Evolutionary conservation across 495 filamentous ascomycete species (phyloP).

Genomic region (Glarea lozoyensis): DNA sequence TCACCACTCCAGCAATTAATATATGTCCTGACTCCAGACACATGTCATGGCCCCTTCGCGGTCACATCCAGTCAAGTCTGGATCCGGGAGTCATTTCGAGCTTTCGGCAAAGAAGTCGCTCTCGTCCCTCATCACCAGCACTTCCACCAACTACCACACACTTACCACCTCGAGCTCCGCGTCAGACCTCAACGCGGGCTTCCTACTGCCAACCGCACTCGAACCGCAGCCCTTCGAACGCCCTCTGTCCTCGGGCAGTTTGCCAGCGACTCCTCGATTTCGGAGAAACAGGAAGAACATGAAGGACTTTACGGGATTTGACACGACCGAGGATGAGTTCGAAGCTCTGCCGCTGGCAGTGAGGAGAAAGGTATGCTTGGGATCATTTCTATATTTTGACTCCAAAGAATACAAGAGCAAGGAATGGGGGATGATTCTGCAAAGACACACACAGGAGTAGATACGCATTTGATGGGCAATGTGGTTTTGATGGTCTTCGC

Average conservation of each 20-base stretch:
- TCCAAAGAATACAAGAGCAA: too few species aligned
- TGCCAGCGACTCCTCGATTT: constrained; percentile 6
- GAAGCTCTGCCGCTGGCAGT: constrained; percentile 49
- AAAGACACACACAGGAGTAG: too few species aligned
- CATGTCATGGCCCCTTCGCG: not conserved
- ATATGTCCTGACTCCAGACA: not conserved
- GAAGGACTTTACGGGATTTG: constrained; percentile 18
- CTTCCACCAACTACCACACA: not conserved
- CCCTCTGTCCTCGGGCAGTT: constrained; percentile 15
- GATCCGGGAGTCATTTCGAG: too few species aligned
- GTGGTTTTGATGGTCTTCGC: too few species aligned
- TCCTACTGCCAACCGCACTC: constrained; percentile 13
- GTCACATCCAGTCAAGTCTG: too few species aligned
- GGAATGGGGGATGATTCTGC: too few species aligned
- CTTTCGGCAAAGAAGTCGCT: not conserved
- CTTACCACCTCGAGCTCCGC: constrained; percentile 12
- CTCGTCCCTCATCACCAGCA: not conserved
- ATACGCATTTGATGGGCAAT: too few species aligned
- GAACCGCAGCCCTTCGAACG: constrained; percentile 19
- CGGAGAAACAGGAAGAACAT: constrained; percentile 23
- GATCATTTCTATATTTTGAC: too few species aligned
- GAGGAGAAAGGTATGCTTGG: constrained; percentile 42
- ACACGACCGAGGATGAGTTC: constrained; percentile 31
- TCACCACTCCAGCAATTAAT: too few species aligned
- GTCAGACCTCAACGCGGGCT: constrained; percentile 5